Conservation (phyloP, 1,284 basidiomycete genomes). For the Cutaneotrichosporon cyanovorans region DNA sequence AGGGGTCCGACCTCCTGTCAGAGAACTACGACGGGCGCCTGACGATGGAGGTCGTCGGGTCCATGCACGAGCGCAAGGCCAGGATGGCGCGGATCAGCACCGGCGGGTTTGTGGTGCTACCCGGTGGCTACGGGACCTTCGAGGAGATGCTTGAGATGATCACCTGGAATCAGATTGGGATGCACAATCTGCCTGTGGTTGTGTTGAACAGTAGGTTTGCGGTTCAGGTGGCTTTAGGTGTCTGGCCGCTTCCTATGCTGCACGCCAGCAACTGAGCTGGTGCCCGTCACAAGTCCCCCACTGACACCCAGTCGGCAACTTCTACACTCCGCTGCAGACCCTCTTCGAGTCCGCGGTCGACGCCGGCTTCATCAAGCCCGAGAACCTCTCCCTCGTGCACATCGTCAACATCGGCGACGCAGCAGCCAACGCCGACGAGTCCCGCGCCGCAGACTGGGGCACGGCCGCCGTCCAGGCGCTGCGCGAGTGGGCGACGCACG, state of each 20-base stretch:
- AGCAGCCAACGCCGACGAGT: conserved; percentile 52
- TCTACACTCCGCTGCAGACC: conserved; percentile 68
- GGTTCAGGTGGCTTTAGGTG: not conserved
- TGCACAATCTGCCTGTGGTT: conserved; percentile 71
- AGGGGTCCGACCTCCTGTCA: conserved; percentile 32
- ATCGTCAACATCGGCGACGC: conserved; percentile 61
- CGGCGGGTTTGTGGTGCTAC: conserved; percentile 73
- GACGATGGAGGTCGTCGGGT: conserved; percentile 55
- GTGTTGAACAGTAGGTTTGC: conserved; percentile 58
- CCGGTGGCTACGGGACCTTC: conserved; percentile 85
- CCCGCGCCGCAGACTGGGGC: conserved; percentile 60
- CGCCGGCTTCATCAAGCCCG: conserved; percentile 65
- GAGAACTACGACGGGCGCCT: conserved; percentile 46
- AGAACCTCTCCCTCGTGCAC: conserved; percentile 56
- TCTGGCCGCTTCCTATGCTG: too few species aligned
- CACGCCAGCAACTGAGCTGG: too few species aligned
- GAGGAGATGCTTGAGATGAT: conserved; percentile 88
- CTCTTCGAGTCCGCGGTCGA: conserved; percentile 61
- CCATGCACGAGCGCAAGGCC: conserved; percentile 87
- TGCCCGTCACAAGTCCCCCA: too few species aligned
- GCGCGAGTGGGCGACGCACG: conserved; percentile 53
- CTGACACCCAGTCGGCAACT: conserved; percentile 54
- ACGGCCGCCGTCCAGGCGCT: conserved; percentile 59
- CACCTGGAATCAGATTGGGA: conserved; percentile 74
- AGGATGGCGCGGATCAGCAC: conserved; percentile 70